Conservation (phyloP, 106 monocot genomes). For the Phalaenopsis aphrodite region DNA sequence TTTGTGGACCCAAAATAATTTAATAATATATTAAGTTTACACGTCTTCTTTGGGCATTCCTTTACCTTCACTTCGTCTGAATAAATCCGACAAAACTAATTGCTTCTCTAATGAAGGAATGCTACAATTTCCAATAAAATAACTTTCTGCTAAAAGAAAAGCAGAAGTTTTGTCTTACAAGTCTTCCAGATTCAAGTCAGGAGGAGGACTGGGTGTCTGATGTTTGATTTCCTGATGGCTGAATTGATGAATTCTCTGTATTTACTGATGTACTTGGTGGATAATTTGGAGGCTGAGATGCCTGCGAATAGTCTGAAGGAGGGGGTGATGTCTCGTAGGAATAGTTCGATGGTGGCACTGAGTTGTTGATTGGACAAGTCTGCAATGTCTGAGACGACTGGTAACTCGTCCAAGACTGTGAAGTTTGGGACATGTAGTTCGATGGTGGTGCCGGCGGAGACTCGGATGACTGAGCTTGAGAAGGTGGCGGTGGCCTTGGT, state of each 20-base stretch:
- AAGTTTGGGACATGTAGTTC: neutral
- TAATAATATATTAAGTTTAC: no score
- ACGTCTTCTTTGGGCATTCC: no score
- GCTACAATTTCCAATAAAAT: no score
- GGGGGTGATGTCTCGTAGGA: neutral
- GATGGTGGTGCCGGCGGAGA: neutral
- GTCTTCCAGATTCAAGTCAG: neutral
- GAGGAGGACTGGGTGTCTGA: neutral
- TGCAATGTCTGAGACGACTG: neutral
- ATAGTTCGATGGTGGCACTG: neutral
- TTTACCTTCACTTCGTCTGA: no score
- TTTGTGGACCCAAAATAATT: no score
- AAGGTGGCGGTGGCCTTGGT: slow-evolving; percentile 25
- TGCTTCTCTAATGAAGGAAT: no score
- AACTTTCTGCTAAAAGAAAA: no score
- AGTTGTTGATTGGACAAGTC: neutral
- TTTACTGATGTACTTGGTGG: neutral
- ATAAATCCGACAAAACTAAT: no score
- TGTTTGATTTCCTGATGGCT: no score
- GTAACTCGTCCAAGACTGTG: neutral
- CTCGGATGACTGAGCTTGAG: slow-evolving; percentile 4
- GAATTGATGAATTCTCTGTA: no score
- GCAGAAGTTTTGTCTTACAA: no score
- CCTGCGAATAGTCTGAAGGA: neutral
- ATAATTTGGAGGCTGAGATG: neutral